Conservation (phyloP, 2,329 filamentous ascomycete species). For the Hymenoscyphus fraxineus region DNA sequence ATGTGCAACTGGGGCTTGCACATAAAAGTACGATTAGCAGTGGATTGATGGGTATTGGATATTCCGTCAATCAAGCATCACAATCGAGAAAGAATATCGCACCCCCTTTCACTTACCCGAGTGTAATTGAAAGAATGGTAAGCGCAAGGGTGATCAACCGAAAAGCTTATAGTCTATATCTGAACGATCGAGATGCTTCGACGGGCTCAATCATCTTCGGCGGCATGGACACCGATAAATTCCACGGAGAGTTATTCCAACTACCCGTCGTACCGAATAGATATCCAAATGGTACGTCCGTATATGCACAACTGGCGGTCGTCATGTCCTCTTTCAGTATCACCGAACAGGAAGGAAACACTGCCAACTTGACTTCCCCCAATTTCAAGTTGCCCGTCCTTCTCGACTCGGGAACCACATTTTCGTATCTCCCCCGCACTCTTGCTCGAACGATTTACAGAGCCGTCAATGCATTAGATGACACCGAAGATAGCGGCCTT, state of each 20-base stretch:
- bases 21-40: slow-evolving; percentile 43
- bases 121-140: slow-evolving; percentile 34
- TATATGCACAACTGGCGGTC: slow-evolving; percentile 24
- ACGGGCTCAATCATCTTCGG: slow-evolving; percentile 41
- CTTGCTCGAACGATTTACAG: slow-evolving; percentile 42
- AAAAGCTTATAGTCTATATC: slow-evolving; percentile 37
- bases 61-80: slow-evolving; percentile 45
- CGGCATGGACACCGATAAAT: slow-evolving; percentile 45
- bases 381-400: slow-evolving; percentile 44
- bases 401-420: slow-evolving; percentile 62
- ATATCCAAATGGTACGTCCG: slow-evolving; percentile 16
- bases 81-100: background rate
- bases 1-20: slow-evolving; percentile 54
- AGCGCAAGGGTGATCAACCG: slow-evolving; percentile 41
- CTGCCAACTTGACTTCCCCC: slow-evolving; percentile 18
- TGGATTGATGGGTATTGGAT: slow-evolving; percentile 57
- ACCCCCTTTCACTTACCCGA: slow-evolving; percentile 32
- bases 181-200: slow-evolving; percentile 30
- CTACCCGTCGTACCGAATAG: slow-evolving; percentile 19
- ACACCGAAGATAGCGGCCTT: slow-evolving; percentile 14
- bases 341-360: slow-evolving; percentile 36
- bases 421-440: slow-evolving; percentile 58
- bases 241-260: slow-evolving; percentile 34
- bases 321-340: slow-evolving; percentile 25
- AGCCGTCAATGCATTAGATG: slow-evolving; percentile 39